Evolutionary conservation across 768 basidiomycete genomes (phyloP).

Genomic region (Phanerochaete sordida): DNA sequence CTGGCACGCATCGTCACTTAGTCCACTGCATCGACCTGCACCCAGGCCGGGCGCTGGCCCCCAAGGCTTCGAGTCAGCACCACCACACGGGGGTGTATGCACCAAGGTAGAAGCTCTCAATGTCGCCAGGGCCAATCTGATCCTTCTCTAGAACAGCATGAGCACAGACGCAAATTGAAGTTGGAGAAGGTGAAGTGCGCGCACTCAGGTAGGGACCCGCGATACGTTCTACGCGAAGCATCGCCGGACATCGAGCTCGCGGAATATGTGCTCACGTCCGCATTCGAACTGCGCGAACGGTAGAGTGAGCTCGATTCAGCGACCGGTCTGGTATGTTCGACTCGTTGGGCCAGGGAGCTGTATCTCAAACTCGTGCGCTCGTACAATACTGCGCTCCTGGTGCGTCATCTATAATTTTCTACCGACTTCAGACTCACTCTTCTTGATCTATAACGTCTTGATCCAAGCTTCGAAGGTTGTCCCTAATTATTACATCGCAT

Average conservation of each 20-base stretch:
- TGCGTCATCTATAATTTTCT: conserved; percentile 26
- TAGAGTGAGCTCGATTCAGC: conserved; percentile 48
- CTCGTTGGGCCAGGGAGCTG: conserved; percentile 40
- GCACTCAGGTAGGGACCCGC: conserved; percentile 66
- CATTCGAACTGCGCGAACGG: background rate
- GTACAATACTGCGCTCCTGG: conserved; percentile 63
- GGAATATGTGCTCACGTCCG: conserved; percentile 19
- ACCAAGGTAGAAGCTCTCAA: conserved; percentile 53
- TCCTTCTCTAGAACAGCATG: conserved; percentile 68
- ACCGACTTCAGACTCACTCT: background rate
- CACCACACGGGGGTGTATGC: conserved; percentile 33
- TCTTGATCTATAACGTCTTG: conserved; percentile 46
- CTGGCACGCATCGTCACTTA: conserved; percentile 73
- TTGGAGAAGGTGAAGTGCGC: conserved; percentile 69
- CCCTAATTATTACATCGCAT: too few relatives aligned
- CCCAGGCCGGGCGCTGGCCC: conserved; percentile 66
- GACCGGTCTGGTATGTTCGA: conserved; percentile 58
- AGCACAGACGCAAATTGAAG: conserved; percentile 71
- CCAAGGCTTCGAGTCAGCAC: conserved; percentile 45
- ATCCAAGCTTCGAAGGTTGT: conserved; percentile 69
- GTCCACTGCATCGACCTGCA: conserved; percentile 75
- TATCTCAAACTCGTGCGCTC: conserved; percentile 80
- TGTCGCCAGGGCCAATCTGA: conserved; percentile 55
- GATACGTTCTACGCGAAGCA: conserved; percentile 60
- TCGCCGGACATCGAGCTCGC: too few relatives aligned